phyloP scores from a whole-genome alignment of 1,284 basidiomycete species.

The Omphalotus olearius region DNA sequence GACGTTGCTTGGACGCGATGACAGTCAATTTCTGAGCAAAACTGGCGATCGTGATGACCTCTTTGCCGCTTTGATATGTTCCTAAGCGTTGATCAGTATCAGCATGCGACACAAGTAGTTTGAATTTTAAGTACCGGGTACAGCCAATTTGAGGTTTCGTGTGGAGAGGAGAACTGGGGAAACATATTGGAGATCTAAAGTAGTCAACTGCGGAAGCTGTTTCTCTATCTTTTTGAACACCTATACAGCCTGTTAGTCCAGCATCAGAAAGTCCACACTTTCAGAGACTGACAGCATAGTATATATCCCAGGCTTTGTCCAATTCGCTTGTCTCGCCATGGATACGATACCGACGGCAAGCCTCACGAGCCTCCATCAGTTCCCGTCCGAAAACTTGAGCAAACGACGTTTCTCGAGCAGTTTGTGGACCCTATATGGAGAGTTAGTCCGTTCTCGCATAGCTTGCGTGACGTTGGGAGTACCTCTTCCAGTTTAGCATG shows the following conservation, averaged over 20 bases:
- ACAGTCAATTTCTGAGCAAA: constrained; percentile 88
- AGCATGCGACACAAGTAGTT: background rate
- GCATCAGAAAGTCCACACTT: constrained; percentile 19
- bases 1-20: constrained; percentile 98
- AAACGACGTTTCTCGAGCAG: constrained; percentile 94
- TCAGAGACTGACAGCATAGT: constrained; percentile 64
- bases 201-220: constrained; percentile 86
- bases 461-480: background rate
- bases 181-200: constrained; percentile 96
- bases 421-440: constrained; percentile 76
- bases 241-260: constrained; percentile 31
- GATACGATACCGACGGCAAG: constrained; percentile 82
- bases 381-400: constrained; percentile 94
- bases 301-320: constrained; percentile 99
- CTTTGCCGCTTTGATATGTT: constrained; percentile 90
- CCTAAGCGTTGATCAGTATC: constrained; percentile 39
- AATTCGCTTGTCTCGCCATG: constrained; percentile 89
- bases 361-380: constrained; percentile 91
- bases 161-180: constrained; percentile 91
- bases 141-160: constrained; percentile 88
- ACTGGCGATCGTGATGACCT: constrained; percentile 79
- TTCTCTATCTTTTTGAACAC: constrained; percentile 98
- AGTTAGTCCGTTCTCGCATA: background rate
- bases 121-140: constrained; percentile 67
- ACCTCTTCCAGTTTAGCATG: constrained; percentile 90